Base-by-base conservation (phyloP, 2,329 filamentous ascomycete genomes). In the Karstenula rhodostoma region DNA sequence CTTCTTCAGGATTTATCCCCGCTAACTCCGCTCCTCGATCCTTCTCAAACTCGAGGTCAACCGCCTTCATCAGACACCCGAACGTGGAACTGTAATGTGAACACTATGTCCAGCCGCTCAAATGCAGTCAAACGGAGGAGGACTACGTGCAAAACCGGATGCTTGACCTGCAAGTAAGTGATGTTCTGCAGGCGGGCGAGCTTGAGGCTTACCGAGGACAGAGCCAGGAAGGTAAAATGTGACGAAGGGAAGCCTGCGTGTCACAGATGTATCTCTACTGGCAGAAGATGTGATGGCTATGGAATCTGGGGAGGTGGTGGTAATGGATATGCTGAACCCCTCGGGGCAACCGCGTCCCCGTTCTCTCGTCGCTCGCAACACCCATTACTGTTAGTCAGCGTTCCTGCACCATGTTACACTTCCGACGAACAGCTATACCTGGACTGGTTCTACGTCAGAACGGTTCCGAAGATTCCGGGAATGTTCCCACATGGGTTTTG, bases 241-340 rank as follows among this genome's bases (percentile, higher is more conserved):
- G 79, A 81, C 53, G 78, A 81, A 63, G 66, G 61, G 15, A 66
- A 70, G n/a, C 78, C 78, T 8, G 71, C 71, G 19, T 80, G 78
- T 57, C 59, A 70, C 7, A 72, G 73, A 23, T 80, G 78, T 58
- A 57, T 69, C 7, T 74, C 67, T 17, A 79, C 77, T 8, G 76
- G 76, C 3, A 72, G 77, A 1, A 68, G 67, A 49, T 79, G 77
- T 57, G 77, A 81, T 56, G 79, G 80, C n/a, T 81, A 81, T 59
- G 83, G 77, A 64, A 73, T 81, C 54, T 78, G 77, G 77, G 76
- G 77, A 35, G 75, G 77, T 1, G 74, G 71, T 3, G 73, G 75
- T 3, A 73, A 66, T 40, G n/a, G n/a, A n/a, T 66, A 70, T 42
- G 58, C 56, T 8, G 56, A 54, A 29, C 57, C 57, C 22, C 17